A percentile compares a stretch with the other conserved stretches of the same genome.
phyloP scores from a whole-genome alignment of 2,329 filamentous ascomycete species.

The Neoascochyta sp. region DNA sequence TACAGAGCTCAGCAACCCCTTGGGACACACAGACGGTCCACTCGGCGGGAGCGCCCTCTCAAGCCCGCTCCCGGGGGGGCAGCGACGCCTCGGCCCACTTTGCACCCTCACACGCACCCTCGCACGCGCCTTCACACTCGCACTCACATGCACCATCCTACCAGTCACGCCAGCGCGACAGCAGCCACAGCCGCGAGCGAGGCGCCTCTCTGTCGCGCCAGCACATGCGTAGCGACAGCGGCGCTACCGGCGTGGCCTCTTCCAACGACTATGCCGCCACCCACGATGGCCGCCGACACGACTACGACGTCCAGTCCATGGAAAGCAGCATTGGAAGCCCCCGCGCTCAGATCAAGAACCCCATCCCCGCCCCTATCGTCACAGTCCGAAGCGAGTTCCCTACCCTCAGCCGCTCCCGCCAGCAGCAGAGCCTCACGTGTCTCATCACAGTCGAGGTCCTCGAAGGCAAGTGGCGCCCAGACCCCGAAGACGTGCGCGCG shows the following conservation, averaged over 20 bases:
- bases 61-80: constrained; percentile 31
- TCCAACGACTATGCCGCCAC: constrained; percentile 78
- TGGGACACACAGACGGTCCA: constrained; percentile 62
- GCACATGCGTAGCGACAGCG: constrained; percentile 76
- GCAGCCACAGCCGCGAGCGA: constrained; percentile 40
- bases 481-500: constrained; percentile 69
- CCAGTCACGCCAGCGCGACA: constrained; percentile 32
- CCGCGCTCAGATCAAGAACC: constrained; percentile 68
- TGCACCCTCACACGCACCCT: constrained; percentile 21
- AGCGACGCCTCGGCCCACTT: constrained; percentile 34
- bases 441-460: constrained; percentile 90
- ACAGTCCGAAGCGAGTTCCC: constrained; percentile 96
- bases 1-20: constrained; percentile 57
- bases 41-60: constrained; percentile 45
- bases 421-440: constrained; percentile 93
- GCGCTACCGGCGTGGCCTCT: constrained; percentile 65
- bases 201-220: constrained; percentile 32
- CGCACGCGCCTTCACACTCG: too few species aligned
- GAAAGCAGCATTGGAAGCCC: constrained; percentile 78
- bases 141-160: too few species aligned
- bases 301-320: constrained; percentile 96
- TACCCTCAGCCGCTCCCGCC: constrained; percentile 83
- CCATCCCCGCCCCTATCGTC: constrained; percentile 86
- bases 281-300: constrained; percentile 72
- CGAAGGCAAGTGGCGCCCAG: constrained; percentile 84